A percentile compares a stretch with the other conserved stretches of the same genome.
Evolutionary conservation across 768 basidiomycete species (phyloP).

Genomic region (Antrodiella citrinella): DNA sequence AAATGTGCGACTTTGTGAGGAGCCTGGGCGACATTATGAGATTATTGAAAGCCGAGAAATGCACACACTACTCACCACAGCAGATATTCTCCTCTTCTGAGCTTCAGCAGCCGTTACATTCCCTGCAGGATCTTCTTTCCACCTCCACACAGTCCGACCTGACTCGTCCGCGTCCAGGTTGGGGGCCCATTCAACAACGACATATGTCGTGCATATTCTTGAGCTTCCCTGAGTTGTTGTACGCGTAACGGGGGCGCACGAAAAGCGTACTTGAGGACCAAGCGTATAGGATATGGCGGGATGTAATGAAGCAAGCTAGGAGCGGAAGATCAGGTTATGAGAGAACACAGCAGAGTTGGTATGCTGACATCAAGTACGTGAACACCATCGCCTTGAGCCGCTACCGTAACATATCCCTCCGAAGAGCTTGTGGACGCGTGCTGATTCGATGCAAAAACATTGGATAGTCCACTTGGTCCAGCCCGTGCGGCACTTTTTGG

Average conservation of each 20-base stretch:
- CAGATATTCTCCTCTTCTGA: constrained; percentile 32
- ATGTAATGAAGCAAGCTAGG: constrained; percentile 56
- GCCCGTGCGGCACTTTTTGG: constrained; percentile 12
- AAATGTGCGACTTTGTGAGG: constrained; percentile 33
- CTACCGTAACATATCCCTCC: constrained; percentile 57
- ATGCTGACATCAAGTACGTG: constrained; percentile 63
- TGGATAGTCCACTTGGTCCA: constrained; percentile 12
- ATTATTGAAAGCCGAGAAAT: too few relatives aligned
- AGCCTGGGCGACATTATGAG: too few relatives aligned
- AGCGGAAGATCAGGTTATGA: neutral
- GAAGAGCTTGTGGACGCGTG: constrained; percentile 21
- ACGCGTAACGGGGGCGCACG: constrained; percentile 47
- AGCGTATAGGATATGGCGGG: constrained; percentile 62
- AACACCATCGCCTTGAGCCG: constrained; percentile 67
- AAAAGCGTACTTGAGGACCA: constrained; percentile 55
- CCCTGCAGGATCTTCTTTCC: constrained; percentile 41
- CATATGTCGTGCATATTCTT: constrained; percentile 44
- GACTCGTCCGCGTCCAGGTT: constrained; percentile 32
- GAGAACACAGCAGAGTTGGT: neutral
- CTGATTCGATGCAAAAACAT: constrained; percentile 29
- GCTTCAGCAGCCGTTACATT: constrained; percentile 16
- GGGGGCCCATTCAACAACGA: constrained; percentile 40
- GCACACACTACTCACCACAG: constrained; percentile 32
- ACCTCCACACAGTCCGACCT: constrained; percentile 51
- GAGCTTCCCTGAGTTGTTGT: constrained; percentile 24